These are phyloP conservation scores for Ceratobasidium sp. DNA, from an alignment of 1,284 basidiomycete species.

Conservation along the genomic window DNA sequence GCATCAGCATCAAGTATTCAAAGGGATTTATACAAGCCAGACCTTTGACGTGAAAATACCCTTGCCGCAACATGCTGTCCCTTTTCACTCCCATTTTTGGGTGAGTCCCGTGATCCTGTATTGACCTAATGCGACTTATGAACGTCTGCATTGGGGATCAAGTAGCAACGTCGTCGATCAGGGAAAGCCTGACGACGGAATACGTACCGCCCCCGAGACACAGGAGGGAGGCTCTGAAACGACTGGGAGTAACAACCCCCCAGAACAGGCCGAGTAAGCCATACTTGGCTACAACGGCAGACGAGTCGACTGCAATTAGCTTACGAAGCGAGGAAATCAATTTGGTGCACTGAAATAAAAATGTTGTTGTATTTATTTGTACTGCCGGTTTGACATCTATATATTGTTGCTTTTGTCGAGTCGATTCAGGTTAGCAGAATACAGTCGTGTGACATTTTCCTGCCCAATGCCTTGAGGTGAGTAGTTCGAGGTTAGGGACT, in stretches of 20 bases:
- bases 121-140: neutral
- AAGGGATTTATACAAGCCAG: constrained; percentile 4
- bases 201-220: neutral
- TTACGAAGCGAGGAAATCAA: no score
- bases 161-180: constrained; percentile 38
- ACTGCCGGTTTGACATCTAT: no score
- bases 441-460: no score
- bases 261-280: no score
- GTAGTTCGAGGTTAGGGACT: constrained; percentile 47
- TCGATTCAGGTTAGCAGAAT: no score
- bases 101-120: constrained; percentile 9
- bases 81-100: constrained; percentile 6
- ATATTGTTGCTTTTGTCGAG: no score
- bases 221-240: no score
- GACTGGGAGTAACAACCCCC: no score
- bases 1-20: neutral
- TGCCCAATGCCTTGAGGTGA: constrained; percentile 45
- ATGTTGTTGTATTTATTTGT: no score
- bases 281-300: no score
- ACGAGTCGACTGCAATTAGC: no score
- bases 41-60: constrained; percentile 11
- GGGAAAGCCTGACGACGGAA: constrained; percentile 47
- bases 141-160: neutral
- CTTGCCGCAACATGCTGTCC: neutral
- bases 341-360: no score